Evolutionary conservation across 371 early-diverging fungal genomes (phyloP).

Genomic region (Syncephalastrum monosporum): DNA sequence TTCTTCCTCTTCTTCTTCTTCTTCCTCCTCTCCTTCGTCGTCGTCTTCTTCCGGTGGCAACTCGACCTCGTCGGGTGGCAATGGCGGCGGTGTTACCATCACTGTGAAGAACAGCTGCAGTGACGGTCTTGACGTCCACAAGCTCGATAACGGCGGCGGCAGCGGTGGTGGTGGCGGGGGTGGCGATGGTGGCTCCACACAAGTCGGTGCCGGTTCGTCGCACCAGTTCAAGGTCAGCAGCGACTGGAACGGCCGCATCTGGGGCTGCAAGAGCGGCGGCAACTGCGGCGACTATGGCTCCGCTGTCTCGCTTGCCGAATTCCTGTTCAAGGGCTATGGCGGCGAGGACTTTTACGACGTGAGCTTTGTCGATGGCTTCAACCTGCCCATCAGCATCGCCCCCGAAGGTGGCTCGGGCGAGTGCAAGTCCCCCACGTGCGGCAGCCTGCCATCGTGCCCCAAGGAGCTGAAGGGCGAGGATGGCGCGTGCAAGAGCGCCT

Average conservation of each 20-base stretch:
- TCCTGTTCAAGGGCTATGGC: constrained; percentile 19
- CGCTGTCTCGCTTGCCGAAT: constrained; percentile 24
- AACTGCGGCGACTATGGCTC: no score
- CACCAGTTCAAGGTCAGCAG: no score
- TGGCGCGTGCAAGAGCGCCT: constrained; percentile 21
- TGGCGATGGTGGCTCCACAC: constrained; percentile 19
- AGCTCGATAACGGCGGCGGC: constrained; percentile 29
- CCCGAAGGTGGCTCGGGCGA: constrained; percentile 7
- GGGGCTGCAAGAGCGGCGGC: no score
- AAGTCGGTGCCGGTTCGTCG: constrained; percentile 21
- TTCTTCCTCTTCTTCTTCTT: background rate
- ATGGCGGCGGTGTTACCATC: constrained; percentile 20
- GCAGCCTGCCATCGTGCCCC: constrained; percentile 15
- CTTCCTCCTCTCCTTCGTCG: background rate
- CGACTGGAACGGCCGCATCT: no score
- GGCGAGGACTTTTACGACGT: constrained; percentile 40
- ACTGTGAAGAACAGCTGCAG: constrained; percentile 38
- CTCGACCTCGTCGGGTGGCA: constrained; percentile 5
- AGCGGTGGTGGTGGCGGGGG: constrained; percentile 13
- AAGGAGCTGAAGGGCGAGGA: constrained; percentile 11
- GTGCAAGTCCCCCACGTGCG: constrained; percentile 15
- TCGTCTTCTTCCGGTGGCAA: background rate
- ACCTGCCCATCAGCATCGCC: no score
- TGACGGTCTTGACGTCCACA: constrained; percentile 25
- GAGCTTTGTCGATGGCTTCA: constrained; percentile 26